Base-by-base conservation (phyloP, 345 rosid genomes). In the Gossypioides kirkii region DNA sequence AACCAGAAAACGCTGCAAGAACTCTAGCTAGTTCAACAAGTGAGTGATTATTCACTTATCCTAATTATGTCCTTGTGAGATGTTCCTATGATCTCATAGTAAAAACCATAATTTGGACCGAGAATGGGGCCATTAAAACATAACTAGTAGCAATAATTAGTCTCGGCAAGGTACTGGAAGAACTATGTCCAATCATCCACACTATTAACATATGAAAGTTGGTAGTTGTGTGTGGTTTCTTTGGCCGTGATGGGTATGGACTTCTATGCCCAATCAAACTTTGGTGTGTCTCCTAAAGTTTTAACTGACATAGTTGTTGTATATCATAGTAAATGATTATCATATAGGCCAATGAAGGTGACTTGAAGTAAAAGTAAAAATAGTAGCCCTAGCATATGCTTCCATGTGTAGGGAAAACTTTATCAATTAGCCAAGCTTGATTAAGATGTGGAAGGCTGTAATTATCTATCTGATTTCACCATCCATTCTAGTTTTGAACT, bases 11-110 rank as follows among this genome's bases (percentile, higher is more conserved):
- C 74, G 72, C 16, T 75, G 60, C 77, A 77, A 76, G 78, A 77
- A 74, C 42, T 49, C 80, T 81, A 60, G 74, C 75, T 75, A 73
- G 67, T 80, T 72, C 77, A 77, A 74, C 79, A 85, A 79, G 89
- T 87, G 78, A 50, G 78, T 80, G 75, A 50, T 52, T 49, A 53
- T 66, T 71, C n/a, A 1, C 16, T 55, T 49, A 43, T 20, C 13
- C 65, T 76, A 26, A 18, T 63, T 10, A 26, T 68, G 9, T 49
- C 13, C 8, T 11, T 13, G 10, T 50, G 8, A n/a, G 45, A 17
- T 28, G 26, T 50, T 69, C 59, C 72, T 10, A 28, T 26, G 10
- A 69, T 25, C 9, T 25, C 17, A 16, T 47, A 9, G 43, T 47
- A 66, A 13, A 68, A 47, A 47, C 71, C 42, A 26, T 47, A 22